Conservation (phyloP, 805 yeast genomes). For the Yarrowia osloensis region DNA sequence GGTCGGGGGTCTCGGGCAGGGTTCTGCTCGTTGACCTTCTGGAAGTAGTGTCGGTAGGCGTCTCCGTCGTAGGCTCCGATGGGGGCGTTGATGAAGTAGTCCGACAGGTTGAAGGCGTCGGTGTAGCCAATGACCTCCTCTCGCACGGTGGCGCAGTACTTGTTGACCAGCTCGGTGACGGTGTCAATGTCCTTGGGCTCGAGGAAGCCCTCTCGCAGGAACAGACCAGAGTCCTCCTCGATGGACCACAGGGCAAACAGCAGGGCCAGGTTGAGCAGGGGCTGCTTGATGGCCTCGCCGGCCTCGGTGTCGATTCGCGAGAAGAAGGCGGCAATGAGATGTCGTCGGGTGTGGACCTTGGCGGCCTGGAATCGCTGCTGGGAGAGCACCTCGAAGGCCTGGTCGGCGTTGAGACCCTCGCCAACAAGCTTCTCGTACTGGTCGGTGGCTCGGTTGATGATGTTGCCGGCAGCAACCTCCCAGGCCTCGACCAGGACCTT, state of each 20-base stretch:
- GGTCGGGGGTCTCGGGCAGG: slow-evolving; percentile 53
- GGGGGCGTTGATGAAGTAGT: slow-evolving; percentile 77
- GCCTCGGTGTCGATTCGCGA: slow-evolving; percentile 42
- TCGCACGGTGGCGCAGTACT: slow-evolving; percentile 55
- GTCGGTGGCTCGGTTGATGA: slow-evolving; percentile 43
- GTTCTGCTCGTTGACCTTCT: slow-evolving; percentile 57
- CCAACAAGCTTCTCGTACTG: slow-evolving; percentile 37
- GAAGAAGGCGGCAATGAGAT: slow-evolving; percentile 45
- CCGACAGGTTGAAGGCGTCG: slow-evolving; percentile 81
- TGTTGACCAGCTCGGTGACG: slow-evolving; percentile 49
- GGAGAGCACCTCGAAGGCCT: slow-evolving; percentile 46
- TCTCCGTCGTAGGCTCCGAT: slow-evolving; percentile 82
- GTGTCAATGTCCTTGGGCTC: slow-evolving; percentile 51
- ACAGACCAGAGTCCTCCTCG: slow-evolving; percentile 70
- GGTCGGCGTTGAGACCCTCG: slow-evolving; percentile 38
- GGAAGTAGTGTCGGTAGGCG: slow-evolving; percentile 76
- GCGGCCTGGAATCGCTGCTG: slow-evolving; percentile 48
- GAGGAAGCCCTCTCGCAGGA: slow-evolving; percentile 64
- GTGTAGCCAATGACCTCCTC: slow-evolving; percentile 74
- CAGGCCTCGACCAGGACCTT: slow-evolving; percentile 43
- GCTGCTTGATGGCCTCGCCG: slow-evolving; percentile 49
- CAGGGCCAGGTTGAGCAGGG: slow-evolving; percentile 57
- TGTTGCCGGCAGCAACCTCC: slow-evolving; percentile 43
- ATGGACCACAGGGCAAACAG: slow-evolving; percentile 66
- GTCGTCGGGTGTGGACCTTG: slow-evolving; percentile 45